phyloP scores from a whole-genome alignment of 495 filamentous ascomycete genomes.

The Talaromyces stipitatus region DNA sequence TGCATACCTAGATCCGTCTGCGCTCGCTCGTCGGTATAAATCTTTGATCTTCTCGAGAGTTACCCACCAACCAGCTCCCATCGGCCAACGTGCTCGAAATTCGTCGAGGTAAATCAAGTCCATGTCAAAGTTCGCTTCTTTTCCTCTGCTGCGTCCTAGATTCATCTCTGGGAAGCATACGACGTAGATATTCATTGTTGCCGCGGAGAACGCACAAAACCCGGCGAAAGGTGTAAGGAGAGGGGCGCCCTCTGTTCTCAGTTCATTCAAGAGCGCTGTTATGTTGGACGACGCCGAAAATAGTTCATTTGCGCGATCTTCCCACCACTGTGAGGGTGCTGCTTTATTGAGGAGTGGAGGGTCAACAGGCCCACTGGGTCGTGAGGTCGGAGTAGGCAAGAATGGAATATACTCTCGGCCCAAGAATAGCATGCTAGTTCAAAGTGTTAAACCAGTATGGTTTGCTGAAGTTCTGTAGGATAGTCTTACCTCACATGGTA shows the following conservation, averaged over 20 bases:
- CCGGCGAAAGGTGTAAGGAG: conserved; percentile 16
- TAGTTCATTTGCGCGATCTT: conserved; percentile 13
- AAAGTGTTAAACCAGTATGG: not conserved
- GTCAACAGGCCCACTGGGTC: conserved; percentile 15
- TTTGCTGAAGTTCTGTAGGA: not conserved
- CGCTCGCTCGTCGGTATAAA: conserved; percentile 14
- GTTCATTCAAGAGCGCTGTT: conserved; percentile 12
- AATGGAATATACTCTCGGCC: conserved; percentile 21
- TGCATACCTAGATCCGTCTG: conserved; percentile 11
- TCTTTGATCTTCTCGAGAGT: conserved; percentile 14
- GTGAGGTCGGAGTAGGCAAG: conserved; percentile 10
- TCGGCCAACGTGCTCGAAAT: conserved; percentile 14
- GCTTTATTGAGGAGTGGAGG: conserved; percentile 12
- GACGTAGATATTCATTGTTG: conserved; percentile 18
- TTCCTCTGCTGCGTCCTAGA: conserved; percentile 11
- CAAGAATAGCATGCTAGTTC: conserved; percentile 11
- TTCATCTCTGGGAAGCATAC: conserved; percentile 18
- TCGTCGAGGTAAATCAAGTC: conserved; percentile 15
- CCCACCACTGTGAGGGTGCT: conserved; percentile 17
- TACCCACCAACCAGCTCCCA: conserved; percentile 16
- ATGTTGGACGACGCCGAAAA: conserved; percentile 14
- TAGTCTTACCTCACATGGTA: conserved; percentile 13
- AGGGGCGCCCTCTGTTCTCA: conserved; percentile 11
- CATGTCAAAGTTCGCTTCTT: conserved; percentile 10
- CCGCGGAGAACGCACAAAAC: conserved; percentile 20